Base-by-base conservation (phyloP, 2,329 filamentous ascomycete genomes). In the Ophiognomonia clavigignenti-juglandacearum region DNA sequence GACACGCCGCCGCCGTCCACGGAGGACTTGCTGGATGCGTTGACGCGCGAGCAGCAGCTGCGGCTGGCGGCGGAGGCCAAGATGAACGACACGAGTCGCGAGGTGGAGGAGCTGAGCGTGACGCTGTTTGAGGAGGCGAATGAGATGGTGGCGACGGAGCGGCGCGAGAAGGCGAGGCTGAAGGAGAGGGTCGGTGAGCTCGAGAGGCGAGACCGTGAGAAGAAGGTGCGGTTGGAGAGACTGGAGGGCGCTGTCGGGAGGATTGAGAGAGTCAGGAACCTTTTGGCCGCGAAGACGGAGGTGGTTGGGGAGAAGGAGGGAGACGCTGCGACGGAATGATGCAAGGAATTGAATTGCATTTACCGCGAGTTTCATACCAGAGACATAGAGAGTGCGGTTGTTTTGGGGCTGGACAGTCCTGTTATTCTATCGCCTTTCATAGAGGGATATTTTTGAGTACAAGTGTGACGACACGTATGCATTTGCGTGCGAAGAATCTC, bases 41-140 rank as follows among this genome's bases (percentile, higher is more conserved):
- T 92, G 36, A 74, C 74, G 39, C 75, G 78, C 45, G 88, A 92
- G 63, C 80, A 86, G 60, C 69, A 68, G 37, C 73, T 86, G 48
- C 79, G 88, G 11, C 71, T 76, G 32, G 78, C 81, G 43, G 87
- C 87, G 1, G 88, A 93, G 67, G 76, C 77, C 41, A 77, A 79
- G 52, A 70, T 88, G 18, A 74, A 74, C 53, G 77, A 81, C 41
- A 85, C 86, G 42, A 83, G 79, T 58, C 74, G 71, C 11, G 88
- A 93, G 69, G 77, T 92, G 18, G 88, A 92, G 66, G 88, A 93
- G 66, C 70, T 93, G 54, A 87, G 79, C 59, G 84, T 79, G 18
- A 78, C 77, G 42, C 69, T 93, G 45, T 93, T 93, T 63, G 82
- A 87, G 67, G 83, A 91, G 69, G 88, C 88, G 43, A 93, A 93